phyloP scores from a whole-genome alignment of 495 filamentous ascomycete genomes.

The Hyaloscypha finlandica region DNA sequence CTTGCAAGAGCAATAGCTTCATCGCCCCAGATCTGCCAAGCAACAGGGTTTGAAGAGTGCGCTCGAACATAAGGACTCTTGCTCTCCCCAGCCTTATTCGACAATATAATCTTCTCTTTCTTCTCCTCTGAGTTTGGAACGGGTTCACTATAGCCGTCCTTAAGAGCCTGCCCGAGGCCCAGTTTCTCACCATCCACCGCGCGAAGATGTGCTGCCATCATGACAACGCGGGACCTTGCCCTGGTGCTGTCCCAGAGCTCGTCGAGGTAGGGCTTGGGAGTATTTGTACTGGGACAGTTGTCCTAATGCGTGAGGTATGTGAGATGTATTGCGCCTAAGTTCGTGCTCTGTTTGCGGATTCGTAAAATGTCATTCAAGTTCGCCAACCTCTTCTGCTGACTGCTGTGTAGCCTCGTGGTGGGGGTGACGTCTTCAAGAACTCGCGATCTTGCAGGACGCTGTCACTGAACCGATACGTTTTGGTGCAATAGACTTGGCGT shows the following conservation, averaged over 20 bases:
- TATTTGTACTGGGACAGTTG: background rate
- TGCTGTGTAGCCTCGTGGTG: background rate
- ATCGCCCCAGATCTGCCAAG: constrained; percentile 88
- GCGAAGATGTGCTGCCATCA: constrained; percentile 30
- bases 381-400: background rate
- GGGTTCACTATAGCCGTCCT: constrained; percentile 10
- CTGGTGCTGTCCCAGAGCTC: background rate
- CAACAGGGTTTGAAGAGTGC: constrained; percentile 83
- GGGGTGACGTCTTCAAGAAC: background rate
- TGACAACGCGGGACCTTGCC: constrained; percentile 24
- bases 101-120: constrained; percentile 24
- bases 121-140: background rate
- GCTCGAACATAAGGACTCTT: constrained; percentile 80
- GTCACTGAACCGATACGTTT: background rate
- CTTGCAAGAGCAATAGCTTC: constrained; percentile 76
- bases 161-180: constrained; percentile 28
- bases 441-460: background rate
- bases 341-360: background rate
- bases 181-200: constrained; percentile 19
- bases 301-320: background rate
- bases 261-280: background rate
- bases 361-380: background rate
- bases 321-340: background rate
- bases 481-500: background rate
- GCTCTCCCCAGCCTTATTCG: constrained; percentile 72